Evolutionary conservation across 306 rosid genomes (phyloP).

Genomic region (Arachis stenosperma): DNA sequence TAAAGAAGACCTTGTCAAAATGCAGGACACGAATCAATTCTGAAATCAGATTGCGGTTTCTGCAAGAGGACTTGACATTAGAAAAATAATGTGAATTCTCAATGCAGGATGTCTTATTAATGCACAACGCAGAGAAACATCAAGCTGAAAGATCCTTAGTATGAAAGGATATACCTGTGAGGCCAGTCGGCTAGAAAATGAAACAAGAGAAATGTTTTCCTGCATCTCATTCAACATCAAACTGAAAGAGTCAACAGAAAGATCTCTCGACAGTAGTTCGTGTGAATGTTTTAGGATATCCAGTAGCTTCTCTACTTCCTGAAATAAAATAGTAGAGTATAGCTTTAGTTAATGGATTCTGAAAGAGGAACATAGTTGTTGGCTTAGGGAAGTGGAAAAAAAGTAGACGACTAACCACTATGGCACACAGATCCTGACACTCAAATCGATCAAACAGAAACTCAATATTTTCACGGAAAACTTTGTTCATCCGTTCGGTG

Average conservation of each 20-base stretch:
- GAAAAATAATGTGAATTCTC: slow-evolving; percentile 7
- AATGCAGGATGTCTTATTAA: background rate
- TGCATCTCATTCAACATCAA: slow-evolving; percentile 96
- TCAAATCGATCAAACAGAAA: slow-evolving; percentile 95
- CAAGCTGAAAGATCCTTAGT: slow-evolving; percentile 28
- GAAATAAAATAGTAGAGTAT: slow-evolving; percentile 43
- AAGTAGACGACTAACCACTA: slow-evolving; percentile 70
- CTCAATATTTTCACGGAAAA: slow-evolving; percentile 91
- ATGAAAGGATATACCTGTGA: slow-evolving; percentile 75
- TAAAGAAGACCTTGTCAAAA: slow-evolving; percentile 33
- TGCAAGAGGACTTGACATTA: slow-evolving; percentile 11
- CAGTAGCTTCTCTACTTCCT: slow-evolving; percentile 92
- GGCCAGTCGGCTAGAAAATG: slow-evolving; percentile 94
- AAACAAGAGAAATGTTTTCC: slow-evolving; percentile 92
- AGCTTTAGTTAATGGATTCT: slow-evolving; percentile 31
- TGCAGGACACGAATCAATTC: slow-evolving; percentile 29
- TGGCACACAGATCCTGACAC: slow-evolving; percentile 95
- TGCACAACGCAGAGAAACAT: slow-evolving; percentile 15
- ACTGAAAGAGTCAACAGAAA: slow-evolving; percentile 80
- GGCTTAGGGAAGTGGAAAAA: slow-evolving; percentile 35
- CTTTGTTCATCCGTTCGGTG: slow-evolving; percentile 80
- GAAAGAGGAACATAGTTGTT: slow-evolving; percentile 20
- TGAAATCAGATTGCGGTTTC: slow-evolving; percentile 34
- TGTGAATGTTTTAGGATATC: slow-evolving; percentile 83
- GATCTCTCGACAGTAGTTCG: slow-evolving; percentile 77